These are phyloP conservation scores for Sclerospora graminicola DNA, from an alignment of 352 stramenopile species.

Conservation along the genomic window DNA sequence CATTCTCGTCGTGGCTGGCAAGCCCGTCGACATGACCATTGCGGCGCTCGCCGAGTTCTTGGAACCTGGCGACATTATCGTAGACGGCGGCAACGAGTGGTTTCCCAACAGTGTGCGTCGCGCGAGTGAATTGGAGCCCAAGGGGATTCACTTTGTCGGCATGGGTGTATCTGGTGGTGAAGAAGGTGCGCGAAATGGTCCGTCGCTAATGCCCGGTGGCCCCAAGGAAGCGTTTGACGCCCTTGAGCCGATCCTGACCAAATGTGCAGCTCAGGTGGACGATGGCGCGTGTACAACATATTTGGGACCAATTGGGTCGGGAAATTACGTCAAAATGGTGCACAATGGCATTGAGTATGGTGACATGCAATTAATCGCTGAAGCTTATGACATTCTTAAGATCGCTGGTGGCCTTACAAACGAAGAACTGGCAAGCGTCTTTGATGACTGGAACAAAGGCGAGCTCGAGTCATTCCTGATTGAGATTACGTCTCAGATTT, in stretches of 20 bases:
- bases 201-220: conserved; percentile 97
- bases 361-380: conserved; percentile 99
- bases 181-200: conserved; percentile 96
- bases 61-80: conserved; percentile 94
- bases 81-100: conserved; percentile 99
- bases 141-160: conserved; percentile 96
- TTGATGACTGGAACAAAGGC: conserved; percentile 96
- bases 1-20: conserved; percentile 97
- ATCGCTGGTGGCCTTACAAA: conserved; percentile 86
- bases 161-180: conserved; percentile 99
- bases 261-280: conserved; percentile 93
- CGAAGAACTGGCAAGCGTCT: conserved; percentile 88
- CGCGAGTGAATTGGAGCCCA: conserved; percentile 85
- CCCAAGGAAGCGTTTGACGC: conserved; percentile 93
- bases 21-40: conserved; percentile 92
- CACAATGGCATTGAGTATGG: conserved; percentile 99
- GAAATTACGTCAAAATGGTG: conserved; percentile 99
- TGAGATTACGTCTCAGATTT: conserved; percentile 97
- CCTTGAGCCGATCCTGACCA: conserved; percentile 95
- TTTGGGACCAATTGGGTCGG: conserved; percentile 90
- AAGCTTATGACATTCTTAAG: conserved; percentile 98
- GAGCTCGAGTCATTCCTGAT: conserved; percentile 97
- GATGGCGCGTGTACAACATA: conserved; percentile 95
- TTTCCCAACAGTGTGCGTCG: conserved; percentile 96
- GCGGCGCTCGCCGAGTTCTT: conserved; percentile 76